phyloP scores from a whole-genome alignment of 2,329 filamentous ascomycete species.

The Diaporthe batatas region DNA sequence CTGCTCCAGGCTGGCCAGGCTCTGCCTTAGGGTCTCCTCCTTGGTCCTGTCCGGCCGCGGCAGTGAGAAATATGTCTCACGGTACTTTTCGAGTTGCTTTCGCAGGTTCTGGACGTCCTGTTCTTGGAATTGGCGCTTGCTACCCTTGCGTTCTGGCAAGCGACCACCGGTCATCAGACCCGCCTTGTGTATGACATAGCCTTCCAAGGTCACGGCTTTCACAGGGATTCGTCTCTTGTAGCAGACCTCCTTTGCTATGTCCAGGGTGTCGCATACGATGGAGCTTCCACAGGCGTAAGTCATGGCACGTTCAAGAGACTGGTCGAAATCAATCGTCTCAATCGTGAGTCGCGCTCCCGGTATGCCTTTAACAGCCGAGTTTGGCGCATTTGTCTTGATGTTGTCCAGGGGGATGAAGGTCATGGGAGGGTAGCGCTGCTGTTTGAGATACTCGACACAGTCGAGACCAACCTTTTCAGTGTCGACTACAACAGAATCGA shows the following conservation, averaged over 20 bases:
- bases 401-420: conserved; percentile 98
- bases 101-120: conserved; percentile 89
- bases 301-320: conserved; percentile 89
- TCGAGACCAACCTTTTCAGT: conserved; percentile 94
- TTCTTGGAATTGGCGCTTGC: conserved; percentile 88
- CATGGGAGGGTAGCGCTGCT: conserved; percentile 87
- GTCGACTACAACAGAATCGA: conserved; percentile 95
- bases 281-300: conserved; percentile 95
- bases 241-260: conserved; percentile 89
- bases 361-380: conserved; percentile 91
- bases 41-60: conserved; percentile 83
- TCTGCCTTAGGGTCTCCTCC: conserved; percentile 85
- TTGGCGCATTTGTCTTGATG: conserved; percentile 93
- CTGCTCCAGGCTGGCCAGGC: conserved; percentile 84
- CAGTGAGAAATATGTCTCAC: conserved; percentile 82
- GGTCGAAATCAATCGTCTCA: conserved; percentile 95
- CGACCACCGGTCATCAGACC: conserved; percentile 97
- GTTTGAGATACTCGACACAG: conserved; percentile 93
- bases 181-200: conserved; percentile 96
- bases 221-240: conserved; percentile 88
- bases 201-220: conserved; percentile 94
- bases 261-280: conserved; percentile 90
- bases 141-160: conserved; percentile 79
- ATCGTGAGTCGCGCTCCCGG: conserved; percentile 89
- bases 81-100: conserved; percentile 79